Base-by-base conservation (phyloP, 345 rosid genomes). In the Salix caprea region DNA sequence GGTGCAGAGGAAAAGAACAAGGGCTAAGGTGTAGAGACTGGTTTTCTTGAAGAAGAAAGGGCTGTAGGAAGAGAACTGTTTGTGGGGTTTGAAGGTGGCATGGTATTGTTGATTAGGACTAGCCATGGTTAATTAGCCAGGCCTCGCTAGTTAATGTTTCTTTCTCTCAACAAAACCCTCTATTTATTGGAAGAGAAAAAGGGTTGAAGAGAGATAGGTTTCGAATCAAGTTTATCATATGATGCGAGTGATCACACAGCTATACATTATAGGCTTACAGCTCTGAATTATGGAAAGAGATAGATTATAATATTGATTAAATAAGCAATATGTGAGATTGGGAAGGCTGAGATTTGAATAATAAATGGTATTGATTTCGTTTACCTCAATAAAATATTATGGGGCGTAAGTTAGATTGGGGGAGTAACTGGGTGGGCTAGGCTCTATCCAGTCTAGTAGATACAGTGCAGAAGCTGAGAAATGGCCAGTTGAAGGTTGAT, bases 1-100 rank as follows among this genome's bases (percentile, higher is more conserved):
- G 11, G 39, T 26, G 83, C 89, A 88, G 52, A 90, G 90, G 69
- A 83, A 66, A 71, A 76, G 26, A 28, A 89, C 9, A 7, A 86
- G 32, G 61, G 76, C 58, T 14, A 83, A 32, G 2, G 81, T 65
- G 65, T 19, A 75, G 14, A 78, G 64, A 18, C 73, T 74, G 42
- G 72, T 54, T 26, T 42, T 81, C 69, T 44, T 84, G 68, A 62
- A 67, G 65, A 77, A 67, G 50, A 74, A n/a, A 19, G 62, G 28
- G 70, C 16, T 15, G 21, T 28, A 46, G 62, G 26, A 3, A 12
- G 76, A 2, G 32, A 72, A 5, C 69, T 71, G 16, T 74, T 78
- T 82, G 56, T 65, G n/a, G 54, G 85, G 84, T 42, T 84, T 76
- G 32, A 78, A 28, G 32, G 73, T 37, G 75, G 75, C 71, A n/a